Conservation (phyloP, 495 filamentous ascomycete genomes). For the Lasiosphaeris hirsuta region DNA sequence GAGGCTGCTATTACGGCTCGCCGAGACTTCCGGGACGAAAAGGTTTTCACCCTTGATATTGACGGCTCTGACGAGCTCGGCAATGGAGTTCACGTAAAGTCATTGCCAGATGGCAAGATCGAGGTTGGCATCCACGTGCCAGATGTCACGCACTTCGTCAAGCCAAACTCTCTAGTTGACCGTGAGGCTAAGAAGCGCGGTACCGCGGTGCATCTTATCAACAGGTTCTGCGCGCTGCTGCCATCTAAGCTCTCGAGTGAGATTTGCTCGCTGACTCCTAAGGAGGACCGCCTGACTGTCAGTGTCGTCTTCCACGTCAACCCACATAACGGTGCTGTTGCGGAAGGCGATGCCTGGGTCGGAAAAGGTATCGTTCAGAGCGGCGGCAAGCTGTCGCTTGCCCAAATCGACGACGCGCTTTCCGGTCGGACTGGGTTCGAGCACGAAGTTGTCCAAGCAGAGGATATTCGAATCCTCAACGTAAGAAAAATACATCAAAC, state of each 20-base stretch:
- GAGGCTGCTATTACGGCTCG: conserved; percentile 70
- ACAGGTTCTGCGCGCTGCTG: conserved; percentile 86
- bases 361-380: conserved; percentile 94
- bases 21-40: conserved; percentile 87
- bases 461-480: conserved; percentile 73
- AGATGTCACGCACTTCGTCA: conserved; percentile 96
- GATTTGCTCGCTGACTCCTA: conserved; percentile 80
- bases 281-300: conserved; percentile 83
- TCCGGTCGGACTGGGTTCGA: conserved; percentile 56
- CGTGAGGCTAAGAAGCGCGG: conserved; percentile 97
- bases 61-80: conserved; percentile 80
- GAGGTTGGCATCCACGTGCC: conserved; percentile 95
- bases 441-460: conserved; percentile 56
- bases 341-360: conserved; percentile 84
- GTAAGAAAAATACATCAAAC: too few species aligned
- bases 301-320: conserved; percentile 90
- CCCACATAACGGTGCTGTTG: conserved; percentile 67
- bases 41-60: conserved; percentile 87
- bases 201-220: conserved; percentile 90
- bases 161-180: conserved; percentile 91
- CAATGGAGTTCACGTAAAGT: conserved; percentile 88
- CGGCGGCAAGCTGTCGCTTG: conserved; percentile 74
- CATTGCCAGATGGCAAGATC: conserved; percentile 73
- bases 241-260: conserved; percentile 80
- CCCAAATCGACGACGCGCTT: conserved; percentile 78